Base-by-base conservation (phyloP, 2,329 filamentous ascomycete species). In the Cladophialophora exuberans region DNA sequence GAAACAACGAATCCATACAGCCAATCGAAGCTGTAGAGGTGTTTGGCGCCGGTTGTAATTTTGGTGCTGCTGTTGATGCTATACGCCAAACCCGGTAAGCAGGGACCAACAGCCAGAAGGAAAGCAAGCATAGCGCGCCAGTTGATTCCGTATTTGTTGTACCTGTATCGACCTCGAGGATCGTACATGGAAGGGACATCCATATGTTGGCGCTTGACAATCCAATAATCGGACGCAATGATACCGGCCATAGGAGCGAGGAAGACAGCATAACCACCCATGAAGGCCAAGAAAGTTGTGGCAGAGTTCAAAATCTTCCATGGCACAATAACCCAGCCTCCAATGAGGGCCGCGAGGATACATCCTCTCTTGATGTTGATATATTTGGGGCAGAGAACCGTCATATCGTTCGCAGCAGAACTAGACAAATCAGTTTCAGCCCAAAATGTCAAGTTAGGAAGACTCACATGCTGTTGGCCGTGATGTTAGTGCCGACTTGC, bases 21-120 rank as follows among this genome's bases (percentile, higher is more conserved):
- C 80, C 84, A 88, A n/a, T 85, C 83, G 65, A 87, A 84, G 22
- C 79, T 76, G 65, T 86, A 88, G 3, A 86, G 71, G 59, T 81
- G 78, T 36, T 72, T 68, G 0, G 75, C 70, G 0, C 85, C 84
- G 0, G 71, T 70, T 0, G 49, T 59, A 63, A 70, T 58, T 9
- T 17, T 36, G 2, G 57, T 43, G 1, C n/a, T 28, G 54, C 66
- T 68, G 53, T 74, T 68, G 82, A 70, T 30, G 83, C 84, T 20
- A 83, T 76, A 82, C 79, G 59, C 59, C 28, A n/a, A 84, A 41
- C 59, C 86, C 83, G 0, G 83, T 79, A 3, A 78, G 68, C 46
- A 50, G 11, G 52, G 56, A 6, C 53, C 56, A n/a, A 60, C 59
- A 18, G 49, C 59, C 13, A 51, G 43, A 11, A 56, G 31, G 36